Conservation (phyloP, 805 yeast genomes). For the Candida nanaspora region DNA sequence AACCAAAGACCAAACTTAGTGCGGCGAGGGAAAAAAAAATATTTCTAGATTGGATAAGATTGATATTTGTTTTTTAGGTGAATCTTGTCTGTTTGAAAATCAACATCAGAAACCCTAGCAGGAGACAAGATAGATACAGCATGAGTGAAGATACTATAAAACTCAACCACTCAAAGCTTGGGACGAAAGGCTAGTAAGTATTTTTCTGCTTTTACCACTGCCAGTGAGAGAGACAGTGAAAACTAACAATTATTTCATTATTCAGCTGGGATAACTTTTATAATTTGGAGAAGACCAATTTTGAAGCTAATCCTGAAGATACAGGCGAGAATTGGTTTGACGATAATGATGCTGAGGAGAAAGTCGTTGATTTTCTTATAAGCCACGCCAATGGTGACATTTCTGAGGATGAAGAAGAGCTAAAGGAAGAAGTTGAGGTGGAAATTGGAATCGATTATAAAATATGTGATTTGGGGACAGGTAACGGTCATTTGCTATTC, state of each 20-base stretch:
- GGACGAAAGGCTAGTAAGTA: slow-evolving; percentile 72
- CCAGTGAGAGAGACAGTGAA: neutral
- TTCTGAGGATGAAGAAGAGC: slow-evolving; percentile 32
- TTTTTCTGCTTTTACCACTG: neutral
- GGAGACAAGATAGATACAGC: neutral
- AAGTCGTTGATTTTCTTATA: slow-evolving; percentile 66
- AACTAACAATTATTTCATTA: neutral
- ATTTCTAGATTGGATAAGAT: too few species aligned
- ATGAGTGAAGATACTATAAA: slow-evolving; percentile 20
- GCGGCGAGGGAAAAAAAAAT: too few species aligned
- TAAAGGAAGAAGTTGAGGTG: slow-evolving; percentile 22
- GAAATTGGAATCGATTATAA: slow-evolving; percentile 24
- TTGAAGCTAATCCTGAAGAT: slow-evolving; percentile 66
- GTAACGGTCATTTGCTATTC: slow-evolving; percentile 87
- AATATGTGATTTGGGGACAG: slow-evolving; percentile 86
- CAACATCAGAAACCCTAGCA: too few species aligned
- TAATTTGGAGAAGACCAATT: slow-evolving; percentile 63
- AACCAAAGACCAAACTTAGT: too few species aligned
- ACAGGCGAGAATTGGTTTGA: slow-evolving; percentile 97
- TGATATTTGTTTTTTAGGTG: too few species aligned
- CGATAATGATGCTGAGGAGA: slow-evolving; percentile 87
- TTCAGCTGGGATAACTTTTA: slow-evolving; percentile 83
- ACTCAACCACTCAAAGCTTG: slow-evolving; percentile 73
- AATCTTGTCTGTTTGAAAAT: too few species aligned
- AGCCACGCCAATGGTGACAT: neutral